These are phyloP conservation scores for Rosa persica DNA, from an alignment of 306 rosid species.

Conservation along the genomic window DNA sequence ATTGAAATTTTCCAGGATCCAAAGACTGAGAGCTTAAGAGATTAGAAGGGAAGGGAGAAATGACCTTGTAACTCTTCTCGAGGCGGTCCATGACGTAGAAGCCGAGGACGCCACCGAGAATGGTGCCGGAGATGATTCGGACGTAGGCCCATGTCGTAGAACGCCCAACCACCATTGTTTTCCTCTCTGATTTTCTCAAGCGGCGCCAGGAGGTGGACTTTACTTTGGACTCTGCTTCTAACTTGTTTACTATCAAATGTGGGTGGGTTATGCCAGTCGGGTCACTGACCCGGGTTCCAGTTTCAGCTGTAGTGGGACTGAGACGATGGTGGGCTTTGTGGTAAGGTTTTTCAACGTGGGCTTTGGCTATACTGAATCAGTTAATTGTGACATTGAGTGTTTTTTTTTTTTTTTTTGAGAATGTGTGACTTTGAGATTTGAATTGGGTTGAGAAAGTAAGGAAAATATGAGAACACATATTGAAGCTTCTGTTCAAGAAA, in stretches of 20 bases:
- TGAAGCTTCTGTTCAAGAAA: too few species aligned
- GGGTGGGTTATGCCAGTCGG: not conserved
- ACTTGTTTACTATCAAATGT: not conserved
- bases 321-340: not conserved
- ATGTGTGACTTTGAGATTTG: too few species aligned
- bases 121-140: conserved; percentile 71
- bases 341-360: not conserved
- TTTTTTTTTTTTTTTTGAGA: too few species aligned
- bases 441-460: too few species aligned
- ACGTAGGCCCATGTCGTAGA: conserved; percentile 70
- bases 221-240: not conserved
- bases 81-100: conserved; percentile 86
- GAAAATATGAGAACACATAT: too few species aligned
- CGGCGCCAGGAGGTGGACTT: conserved; percentile 6
- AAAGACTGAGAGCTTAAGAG: not conserved
- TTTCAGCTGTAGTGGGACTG: not conserved
- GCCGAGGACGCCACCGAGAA: conserved; percentile 71
- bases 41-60: not conserved
- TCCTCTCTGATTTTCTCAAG: conserved; percentile 22
- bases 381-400: too few species aligned
- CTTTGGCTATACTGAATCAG: not conserved
- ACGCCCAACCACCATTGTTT: conserved; percentile 24
- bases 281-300: not conserved
- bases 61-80: conserved; percentile 72
- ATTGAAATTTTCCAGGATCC: not conserved